Percentiles rank a stretch among this genome's conserved stretches.
Conservation (phyloP, 2,329 filamentous ascomycete genomes). For the Xylariaceae sp. region DNA sequence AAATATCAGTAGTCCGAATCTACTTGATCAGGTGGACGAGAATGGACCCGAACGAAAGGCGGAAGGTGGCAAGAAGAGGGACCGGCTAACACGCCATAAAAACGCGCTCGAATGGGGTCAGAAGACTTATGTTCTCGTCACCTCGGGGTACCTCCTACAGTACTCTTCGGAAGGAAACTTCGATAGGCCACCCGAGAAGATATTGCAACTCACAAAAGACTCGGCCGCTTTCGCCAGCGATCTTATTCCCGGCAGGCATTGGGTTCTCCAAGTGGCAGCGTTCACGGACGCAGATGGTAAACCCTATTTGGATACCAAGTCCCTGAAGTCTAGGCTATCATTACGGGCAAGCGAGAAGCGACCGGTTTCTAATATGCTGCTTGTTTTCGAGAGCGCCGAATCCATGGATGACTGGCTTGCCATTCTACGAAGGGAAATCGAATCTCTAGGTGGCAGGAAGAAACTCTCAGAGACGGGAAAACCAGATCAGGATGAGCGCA, state of each 20-base stretch:
- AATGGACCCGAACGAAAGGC: conserved; percentile 28
- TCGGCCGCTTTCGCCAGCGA: conserved; percentile 80
- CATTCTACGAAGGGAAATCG: conserved; percentile 64
- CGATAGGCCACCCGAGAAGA: conserved; percentile 69
- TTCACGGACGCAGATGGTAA: conserved; percentile 55
- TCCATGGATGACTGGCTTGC: conserved; percentile 76
- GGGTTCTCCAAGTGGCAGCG: conserved; percentile 73
- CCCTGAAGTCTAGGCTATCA: conserved; percentile 61
- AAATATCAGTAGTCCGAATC: conserved; percentile 18
- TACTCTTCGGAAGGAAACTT: conserved; percentile 67
- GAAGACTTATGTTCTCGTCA: conserved; percentile 69
- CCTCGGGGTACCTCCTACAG: conserved; percentile 69
- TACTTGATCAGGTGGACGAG: conserved; percentile 25
- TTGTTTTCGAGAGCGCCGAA: conserved; percentile 68
- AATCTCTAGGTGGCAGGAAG: conserved; percentile 64
- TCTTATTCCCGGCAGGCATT: conserved; percentile 73
- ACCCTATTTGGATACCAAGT: conserved; percentile 48
- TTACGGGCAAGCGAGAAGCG: conserved; percentile 55
- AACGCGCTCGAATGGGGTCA: conserved; percentile 60
- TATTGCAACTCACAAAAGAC: conserved; percentile 66
- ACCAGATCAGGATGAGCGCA: conserved; percentile 38
- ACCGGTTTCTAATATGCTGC: conserved; percentile 59
- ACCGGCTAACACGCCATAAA: conserved; percentile 36
- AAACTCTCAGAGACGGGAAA: conserved; percentile 56
- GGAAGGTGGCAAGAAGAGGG: conserved; percentile 43